Conservation (phyloP, 345 rosid species). For the Toxicodendron radicans region DNA sequence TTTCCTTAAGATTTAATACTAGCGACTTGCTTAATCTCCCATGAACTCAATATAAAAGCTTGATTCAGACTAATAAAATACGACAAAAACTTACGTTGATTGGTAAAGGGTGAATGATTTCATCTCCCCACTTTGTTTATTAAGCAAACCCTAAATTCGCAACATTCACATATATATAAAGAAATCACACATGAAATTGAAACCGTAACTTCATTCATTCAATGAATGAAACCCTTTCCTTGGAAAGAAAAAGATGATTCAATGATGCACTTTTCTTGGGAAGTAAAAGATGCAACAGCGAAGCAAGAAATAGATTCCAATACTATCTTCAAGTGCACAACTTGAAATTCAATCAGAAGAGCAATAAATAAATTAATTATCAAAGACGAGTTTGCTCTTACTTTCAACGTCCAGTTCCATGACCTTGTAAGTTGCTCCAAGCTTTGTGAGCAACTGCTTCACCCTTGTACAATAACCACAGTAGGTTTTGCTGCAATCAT, state of each 20-base stretch:
- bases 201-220: too few species aligned
- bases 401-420: slow-evolving; percentile 50
- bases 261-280: not conserved
- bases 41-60: too few species aligned
- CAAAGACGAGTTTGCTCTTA: slow-evolving; percentile 17
- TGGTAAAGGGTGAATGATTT: not conserved
- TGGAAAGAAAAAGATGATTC: too few species aligned
- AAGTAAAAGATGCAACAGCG: not conserved
- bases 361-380: not conserved
- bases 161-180: not conserved
- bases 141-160: not conserved
- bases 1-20: not conserved
- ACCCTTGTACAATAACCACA: slow-evolving; percentile 62
- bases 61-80: too few species aligned
- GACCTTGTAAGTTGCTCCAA: slow-evolving; percentile 46
- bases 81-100: not conserved
- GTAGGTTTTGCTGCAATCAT: slow-evolving; percentile 59
- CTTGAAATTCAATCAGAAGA: not conserved
- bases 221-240: too few species aligned
- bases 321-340: too few species aligned
- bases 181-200: too few species aligned
- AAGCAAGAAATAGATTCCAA: too few species aligned
- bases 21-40: too few species aligned
- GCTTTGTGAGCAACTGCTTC: slow-evolving; percentile 56
- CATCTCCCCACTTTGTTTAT: too few species aligned